Evolutionary conservation across 2,329 filamentous ascomycete species (phyloP).

Genomic region (Xylaria sp.): DNA sequence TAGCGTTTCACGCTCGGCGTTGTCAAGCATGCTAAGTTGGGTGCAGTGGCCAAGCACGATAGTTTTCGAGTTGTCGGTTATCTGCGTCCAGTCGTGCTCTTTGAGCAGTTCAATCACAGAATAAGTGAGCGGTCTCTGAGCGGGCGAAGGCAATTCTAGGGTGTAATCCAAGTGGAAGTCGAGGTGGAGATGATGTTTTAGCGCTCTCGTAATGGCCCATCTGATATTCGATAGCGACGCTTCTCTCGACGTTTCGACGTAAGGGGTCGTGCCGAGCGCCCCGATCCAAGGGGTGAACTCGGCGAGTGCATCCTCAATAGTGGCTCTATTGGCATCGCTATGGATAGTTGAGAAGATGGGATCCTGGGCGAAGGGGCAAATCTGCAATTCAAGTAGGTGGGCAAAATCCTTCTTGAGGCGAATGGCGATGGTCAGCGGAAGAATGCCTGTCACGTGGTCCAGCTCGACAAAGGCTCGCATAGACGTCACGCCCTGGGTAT

Average conservation of each 20-base stretch:
- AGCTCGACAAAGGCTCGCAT: slow-evolving; percentile 79
- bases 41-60: slow-evolving; percentile 76
- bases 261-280: slow-evolving; percentile 75
- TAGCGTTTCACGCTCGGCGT: slow-evolving; percentile 62
- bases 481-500: slow-evolving; percentile 72
- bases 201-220: slow-evolving; percentile 69
- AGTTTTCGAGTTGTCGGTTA: slow-evolving; percentile 55
- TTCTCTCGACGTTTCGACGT: slow-evolving; percentile 68
- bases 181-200: slow-evolving; percentile 64
- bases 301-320: slow-evolving; percentile 53
- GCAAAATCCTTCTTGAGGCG: slow-evolving; percentile 66
- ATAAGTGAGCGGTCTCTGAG: slow-evolving; percentile 61
- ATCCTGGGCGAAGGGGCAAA: slow-evolving; percentile 78
- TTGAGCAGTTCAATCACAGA: slow-evolving; percentile 64
- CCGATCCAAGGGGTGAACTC: slow-evolving; percentile 57
- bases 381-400: slow-evolving; percentile 68
- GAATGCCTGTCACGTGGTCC: slow-evolving; percentile 66
- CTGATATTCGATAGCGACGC: slow-evolving; percentile 67
- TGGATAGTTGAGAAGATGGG: slow-evolving; percentile 68
- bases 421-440: slow-evolving; percentile 62
- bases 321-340: slow-evolving; percentile 62
- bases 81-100: slow-evolving; percentile 59
- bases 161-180: slow-evolving; percentile 81
- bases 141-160: slow-evolving; percentile 57
- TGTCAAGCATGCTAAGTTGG: slow-evolving; percentile 67